Conservation (phyloP, 306 rosid genomes). For the Quercus ilex region DNA sequence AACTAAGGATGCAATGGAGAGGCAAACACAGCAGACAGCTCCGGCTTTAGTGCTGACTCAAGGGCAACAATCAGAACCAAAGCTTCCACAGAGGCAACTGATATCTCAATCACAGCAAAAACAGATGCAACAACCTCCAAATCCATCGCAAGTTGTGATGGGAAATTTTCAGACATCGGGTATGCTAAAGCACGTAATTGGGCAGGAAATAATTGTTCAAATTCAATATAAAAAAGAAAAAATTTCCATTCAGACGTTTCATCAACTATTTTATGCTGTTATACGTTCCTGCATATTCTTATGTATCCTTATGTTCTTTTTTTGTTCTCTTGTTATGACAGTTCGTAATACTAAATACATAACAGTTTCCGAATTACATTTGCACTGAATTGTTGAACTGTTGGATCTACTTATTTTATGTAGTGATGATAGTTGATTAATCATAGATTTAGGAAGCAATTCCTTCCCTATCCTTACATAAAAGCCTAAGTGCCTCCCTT, state of each 20-base stretch:
- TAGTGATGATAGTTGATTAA: neutral
- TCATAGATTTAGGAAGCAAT: neutral
- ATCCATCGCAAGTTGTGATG: neutral
- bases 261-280: neutral
- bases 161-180: neutral
- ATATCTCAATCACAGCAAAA: neutral
- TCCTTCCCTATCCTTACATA: neutral
- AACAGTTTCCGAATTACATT: neutral
- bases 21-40: neutral
- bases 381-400: neutral
- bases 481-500: neutral
- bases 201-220: neutral
- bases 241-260: neutral
- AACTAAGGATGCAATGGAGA: neutral
- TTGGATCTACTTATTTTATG: neutral
- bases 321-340: neutral
- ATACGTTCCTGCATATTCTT: neutral
- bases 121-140: neutral
- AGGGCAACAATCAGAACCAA: neutral
- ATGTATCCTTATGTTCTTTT: neutral
- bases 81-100: neutral
- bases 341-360: too few relatives aligned
- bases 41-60: neutral
- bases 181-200: neutral
- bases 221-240: neutral